phyloP scores from a whole-genome alignment of 2,329 filamentous ascomycete species.

The Claviceps capensis region DNA sequence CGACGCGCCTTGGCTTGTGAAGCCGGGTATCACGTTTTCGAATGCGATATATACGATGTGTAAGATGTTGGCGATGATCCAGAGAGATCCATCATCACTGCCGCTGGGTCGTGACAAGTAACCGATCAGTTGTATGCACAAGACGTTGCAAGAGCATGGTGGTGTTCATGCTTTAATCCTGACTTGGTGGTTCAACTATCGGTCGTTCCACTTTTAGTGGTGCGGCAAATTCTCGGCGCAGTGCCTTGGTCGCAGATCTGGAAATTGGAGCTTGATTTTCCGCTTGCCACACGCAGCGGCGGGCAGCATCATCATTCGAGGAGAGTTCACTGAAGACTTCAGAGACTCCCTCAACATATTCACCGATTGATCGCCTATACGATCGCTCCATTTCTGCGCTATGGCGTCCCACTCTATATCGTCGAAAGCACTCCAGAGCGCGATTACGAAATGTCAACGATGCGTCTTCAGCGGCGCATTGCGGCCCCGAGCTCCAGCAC shows the following conservation, averaged over 20 bases:
- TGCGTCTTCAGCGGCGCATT: conserved; percentile 25
- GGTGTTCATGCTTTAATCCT: neutral
- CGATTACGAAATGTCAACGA: conserved; percentile 23
- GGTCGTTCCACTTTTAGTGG: neutral
- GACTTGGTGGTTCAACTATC: neutral
- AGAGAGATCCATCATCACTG: neutral
- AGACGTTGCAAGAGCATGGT: neutral
- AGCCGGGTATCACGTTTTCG: neutral
- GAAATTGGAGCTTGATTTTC: too few species aligned
- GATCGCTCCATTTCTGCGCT: neutral
- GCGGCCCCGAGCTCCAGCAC: conserved; percentile 22
- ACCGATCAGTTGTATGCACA: neutral
- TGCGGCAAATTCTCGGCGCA: too few species aligned
- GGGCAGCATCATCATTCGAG: neutral
- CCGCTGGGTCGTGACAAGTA: neutral
- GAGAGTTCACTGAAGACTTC: neutral
- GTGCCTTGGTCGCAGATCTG: too few species aligned
- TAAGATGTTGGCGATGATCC: neutral
- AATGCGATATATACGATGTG: neutral
- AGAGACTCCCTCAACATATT: neutral
- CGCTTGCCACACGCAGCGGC: neutral
- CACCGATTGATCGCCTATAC: neutral
- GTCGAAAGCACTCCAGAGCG: conserved; percentile 22
- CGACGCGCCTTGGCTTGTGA: neutral
- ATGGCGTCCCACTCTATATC: conserved; percentile 24